phyloP scores from a whole-genome alignment of 2,329 filamentous ascomycete genomes.

The Nemania abortiva region DNA sequence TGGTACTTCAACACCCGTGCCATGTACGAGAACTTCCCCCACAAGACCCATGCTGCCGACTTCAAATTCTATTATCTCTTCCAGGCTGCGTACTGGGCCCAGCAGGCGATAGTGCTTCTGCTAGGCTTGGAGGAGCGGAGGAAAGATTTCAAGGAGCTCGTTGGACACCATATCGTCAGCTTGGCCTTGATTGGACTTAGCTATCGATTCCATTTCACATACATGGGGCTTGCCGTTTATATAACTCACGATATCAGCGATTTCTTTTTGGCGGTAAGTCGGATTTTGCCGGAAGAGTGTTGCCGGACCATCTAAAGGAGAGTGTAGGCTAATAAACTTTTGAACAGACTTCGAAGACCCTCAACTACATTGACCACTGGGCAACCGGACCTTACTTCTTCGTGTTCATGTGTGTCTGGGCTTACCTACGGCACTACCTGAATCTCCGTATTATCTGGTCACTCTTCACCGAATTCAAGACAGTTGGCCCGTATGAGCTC shows the following conservation, averaged over 20 bases:
- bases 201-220: constrained; percentile 97
- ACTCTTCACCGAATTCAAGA: constrained; percentile 79
- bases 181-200: constrained; percentile 84
- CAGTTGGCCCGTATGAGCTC: constrained; percentile 78
- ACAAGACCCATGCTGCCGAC: constrained; percentile 79
- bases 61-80: constrained; percentile 98
- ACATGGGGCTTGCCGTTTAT: constrained; percentile 93
- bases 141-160: constrained; percentile 95
- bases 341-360: constrained; percentile 82
- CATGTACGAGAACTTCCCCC: constrained; percentile 92
- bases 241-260: constrained; percentile 95
- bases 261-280: constrained; percentile 89
- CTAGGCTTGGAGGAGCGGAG: constrained; percentile 91
- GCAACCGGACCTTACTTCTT: constrained; percentile 88
- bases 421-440: constrained; percentile 89
- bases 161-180: constrained; percentile 91
- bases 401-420: constrained; percentile 84
- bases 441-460: constrained; percentile 83
- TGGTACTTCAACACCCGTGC: constrained; percentile 95
- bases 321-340: constrained; percentile 33
- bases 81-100: constrained; percentile 94
- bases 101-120: constrained; percentile 89
- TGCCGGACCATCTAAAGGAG: not conserved
- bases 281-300: not conserved
- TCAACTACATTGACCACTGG: constrained; percentile 88